Conservation (phyloP, 495 filamentous ascomycete species). For the Sordaria brevicollis region DNA sequence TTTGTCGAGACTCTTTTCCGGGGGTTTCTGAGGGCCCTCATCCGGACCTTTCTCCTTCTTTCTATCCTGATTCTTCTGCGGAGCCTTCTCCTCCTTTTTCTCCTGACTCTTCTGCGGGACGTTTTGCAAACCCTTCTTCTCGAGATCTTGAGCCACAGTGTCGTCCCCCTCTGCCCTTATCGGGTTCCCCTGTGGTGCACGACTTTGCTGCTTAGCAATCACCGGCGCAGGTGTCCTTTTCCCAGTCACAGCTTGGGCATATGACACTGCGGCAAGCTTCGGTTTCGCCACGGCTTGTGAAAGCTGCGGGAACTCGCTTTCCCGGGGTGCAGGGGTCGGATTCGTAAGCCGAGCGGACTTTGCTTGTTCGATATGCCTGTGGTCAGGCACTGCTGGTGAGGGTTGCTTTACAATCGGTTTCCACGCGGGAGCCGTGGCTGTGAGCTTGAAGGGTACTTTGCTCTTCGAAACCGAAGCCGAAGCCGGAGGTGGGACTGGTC, state of each 20-base stretch:
- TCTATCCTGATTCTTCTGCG: background rate
- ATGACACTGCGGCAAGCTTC: background rate
- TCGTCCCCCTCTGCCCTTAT: background rate
- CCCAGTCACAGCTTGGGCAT: background rate
- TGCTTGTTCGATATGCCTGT: background rate
- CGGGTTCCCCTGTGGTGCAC: background rate
- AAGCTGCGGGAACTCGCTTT: background rate
- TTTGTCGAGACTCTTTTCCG: background rate
- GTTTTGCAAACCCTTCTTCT: background rate
- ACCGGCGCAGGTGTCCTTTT: background rate
- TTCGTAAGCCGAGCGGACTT: background rate
- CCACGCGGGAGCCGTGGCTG: background rate
- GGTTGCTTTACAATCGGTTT: background rate
- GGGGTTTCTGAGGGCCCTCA: background rate
- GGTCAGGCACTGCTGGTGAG: background rate
- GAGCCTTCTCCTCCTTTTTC: background rate
- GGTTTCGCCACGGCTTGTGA: background rate
- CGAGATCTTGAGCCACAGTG: background rate
- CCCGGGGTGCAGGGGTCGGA: background rate
- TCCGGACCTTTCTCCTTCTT: background rate
- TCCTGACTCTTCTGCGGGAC: background rate
- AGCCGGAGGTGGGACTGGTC: too few species aligned
- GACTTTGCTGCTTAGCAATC: background rate
- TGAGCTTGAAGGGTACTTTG: background rate
- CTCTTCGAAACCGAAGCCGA: background rate